Evolutionary conservation across 495 filamentous ascomycete genomes (phyloP), one percentile per base, ranked within the genome.

Genomic region (Lindgomyces ingoldianus): DNA sequence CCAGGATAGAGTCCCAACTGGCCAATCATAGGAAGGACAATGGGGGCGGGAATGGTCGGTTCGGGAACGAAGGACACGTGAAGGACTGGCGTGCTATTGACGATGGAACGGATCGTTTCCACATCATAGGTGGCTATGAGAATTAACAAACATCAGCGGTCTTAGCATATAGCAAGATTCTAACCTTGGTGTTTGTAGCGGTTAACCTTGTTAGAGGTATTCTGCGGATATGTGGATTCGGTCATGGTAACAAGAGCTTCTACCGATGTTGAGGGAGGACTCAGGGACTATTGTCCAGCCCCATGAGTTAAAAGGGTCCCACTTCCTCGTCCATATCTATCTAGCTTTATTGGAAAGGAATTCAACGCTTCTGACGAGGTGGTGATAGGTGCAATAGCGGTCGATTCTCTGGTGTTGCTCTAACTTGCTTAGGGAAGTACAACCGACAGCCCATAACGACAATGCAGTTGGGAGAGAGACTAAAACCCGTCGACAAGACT

Each of bases 11-110:
- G 88, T 25, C 83, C 88, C 87, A 91, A 90, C 65, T 85, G 84
- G 48, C 91, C 92, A 60, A 96, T 89, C 90, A 96, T 93, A 27
- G 92, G 92, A 0, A 96, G 80, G 59, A 87, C 84, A 50, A 83
- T 80, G 11, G 91, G 91, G 68, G 91, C 91, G 56, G 87, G 85
- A 22, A 72, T 57, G 50, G 80, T 74, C 11, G 67, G 61, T 25
- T 73, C 68, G 9, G 62, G 62, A 41, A 79, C 80, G 82, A 95
- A 96, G 56, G 91, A 90, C 54, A 96, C 67, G 29, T 70, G 67
- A 29, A 70, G 57, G 41, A 70, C 60, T 27, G 67, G 57, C 22
- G 53, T 59, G 12, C 79, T 77, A 75, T 94, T 93, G 76, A 96
- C 80, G 69, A 96, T 90, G 46, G 74, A 72, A 71, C 96, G 90